phyloP scores from a whole-genome alignment of 2,329 filamentous ascomycete genomes.

The Penicillium occitanis region DNA sequence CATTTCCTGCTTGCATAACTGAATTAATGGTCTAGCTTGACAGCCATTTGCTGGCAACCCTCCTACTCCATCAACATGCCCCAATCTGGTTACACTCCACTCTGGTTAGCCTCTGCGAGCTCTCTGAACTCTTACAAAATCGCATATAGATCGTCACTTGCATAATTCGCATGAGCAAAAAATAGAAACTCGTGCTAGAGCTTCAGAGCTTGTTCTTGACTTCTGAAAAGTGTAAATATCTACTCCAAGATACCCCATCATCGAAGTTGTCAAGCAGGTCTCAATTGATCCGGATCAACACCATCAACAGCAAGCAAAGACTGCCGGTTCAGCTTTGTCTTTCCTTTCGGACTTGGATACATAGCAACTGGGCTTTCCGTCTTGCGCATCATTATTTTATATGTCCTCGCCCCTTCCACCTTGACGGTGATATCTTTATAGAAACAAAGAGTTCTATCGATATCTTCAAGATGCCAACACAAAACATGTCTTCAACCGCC shows the following conservation, averaged over 20 bases:
- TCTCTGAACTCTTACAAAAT: background rate
- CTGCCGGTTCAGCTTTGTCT: slow-evolving; percentile 46
- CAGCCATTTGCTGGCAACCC: background rate
- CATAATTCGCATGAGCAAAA: background rate
- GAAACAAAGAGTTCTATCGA: background rate
- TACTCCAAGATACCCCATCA: background rate
- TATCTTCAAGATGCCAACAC: background rate
- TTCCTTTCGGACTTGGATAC: slow-evolving; percentile 28
- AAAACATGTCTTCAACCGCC: background rate
- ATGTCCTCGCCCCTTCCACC: background rate
- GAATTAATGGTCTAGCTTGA: background rate
- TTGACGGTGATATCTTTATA: background rate
- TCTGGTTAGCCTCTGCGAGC: background rate
- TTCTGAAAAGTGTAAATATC: background rate
- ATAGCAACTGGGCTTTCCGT: slow-evolving; percentile 9
- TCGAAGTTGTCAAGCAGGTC: background rate
- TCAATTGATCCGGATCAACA: slow-evolving; percentile 26
- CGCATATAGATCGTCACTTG: background rate
- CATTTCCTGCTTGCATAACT: background rate
- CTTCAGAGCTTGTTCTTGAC: background rate
- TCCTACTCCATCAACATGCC: background rate
- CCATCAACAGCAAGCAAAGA: slow-evolving; percentile 33
- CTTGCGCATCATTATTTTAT: background rate
- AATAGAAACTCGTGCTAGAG: slow-evolving; percentile 1
- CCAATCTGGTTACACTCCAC: background rate